Evolutionary conservation across 768 basidiomycete genomes (phyloP).

Genomic region (Vararia minispora): DNA sequence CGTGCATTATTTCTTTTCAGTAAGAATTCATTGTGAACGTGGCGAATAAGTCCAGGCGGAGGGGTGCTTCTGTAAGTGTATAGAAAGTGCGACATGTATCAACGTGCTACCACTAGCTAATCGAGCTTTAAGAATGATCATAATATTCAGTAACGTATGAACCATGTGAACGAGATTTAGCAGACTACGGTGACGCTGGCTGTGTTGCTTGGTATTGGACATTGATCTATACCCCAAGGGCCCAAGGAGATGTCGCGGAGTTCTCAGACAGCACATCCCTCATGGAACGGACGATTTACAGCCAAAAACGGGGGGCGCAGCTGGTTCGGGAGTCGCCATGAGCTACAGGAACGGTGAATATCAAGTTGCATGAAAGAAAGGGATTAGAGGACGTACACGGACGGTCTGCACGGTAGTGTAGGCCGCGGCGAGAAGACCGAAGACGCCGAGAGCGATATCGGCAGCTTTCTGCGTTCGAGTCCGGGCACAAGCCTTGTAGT

Average conservation of each 20-base stretch:
- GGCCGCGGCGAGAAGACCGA: constrained; percentile 58
- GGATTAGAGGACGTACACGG: constrained; percentile 29
- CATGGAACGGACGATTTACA: constrained; percentile 2
- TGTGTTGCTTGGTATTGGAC: too few relatives aligned
- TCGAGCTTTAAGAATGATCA: too few relatives aligned
- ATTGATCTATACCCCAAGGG: too few relatives aligned
- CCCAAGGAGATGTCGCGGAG: neutral
- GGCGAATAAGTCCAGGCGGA: too few relatives aligned
- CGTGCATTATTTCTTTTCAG: too few relatives aligned
- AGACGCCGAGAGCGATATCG: constrained; percentile 66
- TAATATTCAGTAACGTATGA: too few relatives aligned
- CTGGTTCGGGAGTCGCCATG: constrained; percentile 6
- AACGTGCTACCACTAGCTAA: too few relatives aligned
- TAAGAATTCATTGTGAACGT: too few relatives aligned
- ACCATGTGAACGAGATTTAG: too few relatives aligned
- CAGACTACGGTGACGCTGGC: too few relatives aligned
- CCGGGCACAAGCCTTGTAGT: constrained; percentile 75
- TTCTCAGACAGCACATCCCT: neutral
- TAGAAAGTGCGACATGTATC: too few relatives aligned
- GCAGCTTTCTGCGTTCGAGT: constrained; percentile 52
- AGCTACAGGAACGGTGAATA: constrained; percentile 4
- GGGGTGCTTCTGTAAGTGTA: too few relatives aligned
- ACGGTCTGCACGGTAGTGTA: constrained; percentile 81
- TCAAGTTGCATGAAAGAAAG: neutral
- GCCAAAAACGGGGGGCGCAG: constrained; percentile 4